Base-by-base conservation (phyloP, 2,329 filamentous ascomycete genomes). In the Teratosphaeria gauchensis region DNA sequence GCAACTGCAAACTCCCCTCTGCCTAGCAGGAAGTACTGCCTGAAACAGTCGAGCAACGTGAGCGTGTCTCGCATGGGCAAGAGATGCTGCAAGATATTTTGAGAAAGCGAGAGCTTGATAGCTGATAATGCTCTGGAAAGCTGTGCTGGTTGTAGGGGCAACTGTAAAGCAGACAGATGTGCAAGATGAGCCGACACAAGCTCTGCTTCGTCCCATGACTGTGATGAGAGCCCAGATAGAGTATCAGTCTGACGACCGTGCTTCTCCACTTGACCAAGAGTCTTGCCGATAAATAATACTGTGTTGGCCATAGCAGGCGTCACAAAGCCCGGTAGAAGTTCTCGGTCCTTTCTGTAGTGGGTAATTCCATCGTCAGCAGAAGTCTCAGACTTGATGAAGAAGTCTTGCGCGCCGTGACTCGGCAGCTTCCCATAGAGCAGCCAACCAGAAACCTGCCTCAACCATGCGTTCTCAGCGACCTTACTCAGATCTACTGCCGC, bases 1-100 rank as follows among this genome's bases (percentile, higher is more conserved):
- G 88, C 87, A 74, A 94, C 85, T 21, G 92, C 90, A 71, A 99
- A 99, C 71, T 97, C 94, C 56, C 92, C 92, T 35, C 90, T 83
- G 0, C 88, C 87, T 0, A 99, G 80, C 2, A 99, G 80, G 65
- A 96, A 90, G 74, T 95, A 96, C 58, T 94, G 86, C 54, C 92
- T 83, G 1, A 96, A 79, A 8, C 96, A 78, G 31, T 84, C 83
- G 14, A 97, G 77, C 55, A 89, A 84, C 63, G 94, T 87, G 5
- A 90, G 77, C 3, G 96, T 90, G 66, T 84, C 88, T 11, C 83
- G 80, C 5, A 91, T 76, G 0, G 94, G 94, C 3, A 99, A 74
- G 0, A 97, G 79, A 67, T 88, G 87, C 56, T 92, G 90, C 2
- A 97, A 77, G 0, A 88, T 88, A 35, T 90, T 95, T 63, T 89